Evolutionary conservation across 2,329 filamentous ascomycete species (phyloP).

Genomic region (Coniochaeta sp.): DNA sequence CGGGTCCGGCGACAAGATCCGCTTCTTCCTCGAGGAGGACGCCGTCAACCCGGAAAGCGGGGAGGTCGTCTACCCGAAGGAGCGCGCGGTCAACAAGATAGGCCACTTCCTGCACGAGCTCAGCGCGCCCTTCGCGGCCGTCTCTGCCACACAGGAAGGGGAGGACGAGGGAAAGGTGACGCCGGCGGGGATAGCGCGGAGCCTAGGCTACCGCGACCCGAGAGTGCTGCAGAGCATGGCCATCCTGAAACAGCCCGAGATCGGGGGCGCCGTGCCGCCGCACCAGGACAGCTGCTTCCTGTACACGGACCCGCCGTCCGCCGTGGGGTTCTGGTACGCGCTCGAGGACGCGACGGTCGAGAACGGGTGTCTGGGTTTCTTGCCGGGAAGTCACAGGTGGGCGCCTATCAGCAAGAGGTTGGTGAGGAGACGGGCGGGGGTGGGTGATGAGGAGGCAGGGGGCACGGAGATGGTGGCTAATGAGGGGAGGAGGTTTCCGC

Average conservation of each 20-base stretch:
- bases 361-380: slow-evolving; percentile 87
- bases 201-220: slow-evolving; percentile 69
- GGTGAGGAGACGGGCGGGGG: slow-evolving; percentile 52
- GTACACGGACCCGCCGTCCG: slow-evolving; percentile 81
- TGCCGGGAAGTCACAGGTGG: slow-evolving; percentile 69
- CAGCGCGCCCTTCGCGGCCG: slow-evolving; percentile 56
- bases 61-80: slow-evolving; percentile 68
- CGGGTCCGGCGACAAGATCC: slow-evolving; percentile 78
- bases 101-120: slow-evolving; percentile 69
- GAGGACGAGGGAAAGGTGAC: slow-evolving; percentile 30
- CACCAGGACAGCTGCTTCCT: slow-evolving; percentile 92
- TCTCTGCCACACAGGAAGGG: slow-evolving; percentile 38
- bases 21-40: slow-evolving; percentile 97
- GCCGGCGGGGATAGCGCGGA: slow-evolving; percentile 57
- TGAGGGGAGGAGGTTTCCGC: slow-evolving; percentile 55
- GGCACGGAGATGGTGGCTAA: slow-evolving; percentile 70
- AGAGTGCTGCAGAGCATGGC: slow-evolving; percentile 88
- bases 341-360: slow-evolving; percentile 81
- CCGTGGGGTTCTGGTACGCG: slow-evolving; percentile 96
- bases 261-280: slow-evolving; percentile 81
- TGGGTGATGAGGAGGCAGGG: slow-evolving; percentile 13
- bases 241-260: slow-evolving; percentile 97
- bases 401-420: slow-evolving; percentile 67
- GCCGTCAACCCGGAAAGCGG: slow-evolving; percentile 62
- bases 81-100: slow-evolving; percentile 83